Conservation (phyloP, 2,329 filamentous ascomycete species). For the Stemphylium vesicarium region DNA sequence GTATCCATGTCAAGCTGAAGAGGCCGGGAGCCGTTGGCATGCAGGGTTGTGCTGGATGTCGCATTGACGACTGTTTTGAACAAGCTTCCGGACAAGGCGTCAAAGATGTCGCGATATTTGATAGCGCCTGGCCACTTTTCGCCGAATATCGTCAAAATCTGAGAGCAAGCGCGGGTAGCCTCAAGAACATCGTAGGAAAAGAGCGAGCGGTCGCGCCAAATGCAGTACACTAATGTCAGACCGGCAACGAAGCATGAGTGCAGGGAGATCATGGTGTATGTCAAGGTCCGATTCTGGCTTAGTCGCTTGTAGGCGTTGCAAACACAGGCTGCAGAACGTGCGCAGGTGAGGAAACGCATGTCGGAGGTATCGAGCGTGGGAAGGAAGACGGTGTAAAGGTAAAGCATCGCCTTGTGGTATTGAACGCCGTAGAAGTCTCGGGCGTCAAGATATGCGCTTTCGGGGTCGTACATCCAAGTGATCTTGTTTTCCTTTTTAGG, state of each 20-base stretch:
- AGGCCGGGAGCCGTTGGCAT: constrained; percentile 1
- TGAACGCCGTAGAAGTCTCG: constrained; percentile 37
- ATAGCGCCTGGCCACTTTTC: constrained; percentile 38
- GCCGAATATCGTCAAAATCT: constrained; percentile 35
- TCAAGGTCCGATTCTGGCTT: constrained; percentile 33
- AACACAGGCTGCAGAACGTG: constrained; percentile 31
- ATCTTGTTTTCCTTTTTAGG: constrained; percentile 26
- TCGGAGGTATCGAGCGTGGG: constrained; percentile 27
- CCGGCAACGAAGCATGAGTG: constrained; percentile 39
- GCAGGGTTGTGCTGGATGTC: not conserved
- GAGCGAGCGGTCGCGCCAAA: constrained; percentile 33
- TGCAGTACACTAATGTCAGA: constrained; percentile 33
- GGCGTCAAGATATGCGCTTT: constrained; percentile 28
- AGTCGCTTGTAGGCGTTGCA: constrained; percentile 34
- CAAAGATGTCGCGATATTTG: constrained; percentile 39
- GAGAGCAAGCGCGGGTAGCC: constrained; percentile 32
- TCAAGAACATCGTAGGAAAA: constrained; percentile 37
- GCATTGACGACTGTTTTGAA: constrained; percentile 17
- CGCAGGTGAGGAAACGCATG: constrained; percentile 29
- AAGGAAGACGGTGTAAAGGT: constrained; percentile 31
- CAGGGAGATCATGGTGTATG: constrained; percentile 35
- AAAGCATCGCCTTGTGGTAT: constrained; percentile 37
- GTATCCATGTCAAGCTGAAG: constrained; percentile 9
- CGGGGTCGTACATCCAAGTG: constrained; percentile 38
- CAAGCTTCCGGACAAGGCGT: constrained; percentile 28